Base-by-base conservation (phyloP, 768 basidiomycete species). In the Boletus pseudo-olivaceus region DNA sequence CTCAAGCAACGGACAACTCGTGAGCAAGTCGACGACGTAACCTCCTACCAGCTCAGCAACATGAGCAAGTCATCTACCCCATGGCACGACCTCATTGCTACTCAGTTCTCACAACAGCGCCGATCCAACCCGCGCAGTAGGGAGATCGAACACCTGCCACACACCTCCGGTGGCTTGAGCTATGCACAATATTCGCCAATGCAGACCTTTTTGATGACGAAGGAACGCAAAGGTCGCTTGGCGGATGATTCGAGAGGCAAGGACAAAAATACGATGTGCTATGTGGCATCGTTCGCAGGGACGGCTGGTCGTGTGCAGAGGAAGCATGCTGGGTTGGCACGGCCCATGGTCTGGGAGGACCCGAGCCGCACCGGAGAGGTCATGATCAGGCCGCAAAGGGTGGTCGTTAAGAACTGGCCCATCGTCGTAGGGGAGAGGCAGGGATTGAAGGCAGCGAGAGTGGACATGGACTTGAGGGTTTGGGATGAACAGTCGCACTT, bases 91-190 rank as follows among this genome's bases (percentile, higher is more conserved):
- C 20, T 53, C 7, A 23, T 62, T 29, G 68, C 64, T 9, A 32
- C 53, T 4, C 43, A 54, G 47, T 19, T 66, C 49, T 53, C 66
- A 39, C 50, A 68, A 62, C 54, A 27, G n/a, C 54, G 67, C 15
- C 60, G 69, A 4, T 56, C 59, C 30, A 52, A 67, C 42, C 54
- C 68, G 7, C 56, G 60, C 20, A 67, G 53, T 35, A 71, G 58
- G 49, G 59, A 62, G 38, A 84, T 92, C 57, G 82, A 83, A 55
- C 84, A 80, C 40, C 75, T 80, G 51, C 88, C 88, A 0, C 90
- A 92, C 59, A 76, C 72, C 27, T 75, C 70, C 35, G 88, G 77
- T 37, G 90, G 81, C 4, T 75, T 91, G 39, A 71, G 74, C 42
- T 93, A 92, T 67, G 68, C 81, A 3, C 72, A 75, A 38, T 75